Evolutionary conservation across 345 rosid genomes (phyloP).

Genomic region (Eutrema heterophyllum): DNA sequence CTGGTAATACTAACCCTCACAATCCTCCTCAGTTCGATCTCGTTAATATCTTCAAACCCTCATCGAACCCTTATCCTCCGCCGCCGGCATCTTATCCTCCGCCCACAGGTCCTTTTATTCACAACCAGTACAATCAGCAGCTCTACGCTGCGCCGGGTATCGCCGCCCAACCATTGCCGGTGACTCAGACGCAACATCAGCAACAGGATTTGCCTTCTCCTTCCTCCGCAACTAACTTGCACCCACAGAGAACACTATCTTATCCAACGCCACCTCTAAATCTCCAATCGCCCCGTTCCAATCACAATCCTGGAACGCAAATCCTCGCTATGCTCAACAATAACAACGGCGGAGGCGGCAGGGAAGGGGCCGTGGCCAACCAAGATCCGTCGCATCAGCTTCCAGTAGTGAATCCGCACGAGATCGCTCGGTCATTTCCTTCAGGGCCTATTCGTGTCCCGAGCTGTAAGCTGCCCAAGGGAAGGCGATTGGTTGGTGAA

Average conservation of each 20-base stretch:
- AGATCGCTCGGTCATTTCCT: slow-evolving; percentile 27
- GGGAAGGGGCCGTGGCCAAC: slow-evolving; percentile 4
- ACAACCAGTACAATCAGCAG: slow-evolving; percentile 43
- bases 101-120: slow-evolving; percentile 44
- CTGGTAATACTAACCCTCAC: slow-evolving; percentile 40
- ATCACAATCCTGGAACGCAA: slow-evolving; percentile 55
- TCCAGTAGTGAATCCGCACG: slow-evolving; percentile 26
- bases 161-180: slow-evolving; percentile 15
- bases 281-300: slow-evolving; percentile 32
- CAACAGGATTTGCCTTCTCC: slow-evolving; percentile 18
- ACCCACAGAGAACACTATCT: slow-evolving; percentile 33
- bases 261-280: slow-evolving; percentile 38
- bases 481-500: slow-evolving; percentile 55
- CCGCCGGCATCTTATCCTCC: slow-evolving; percentile 59
- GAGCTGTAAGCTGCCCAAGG: slow-evolving; percentile 53
- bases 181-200: neutral
- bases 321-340: slow-evolving; percentile 62
- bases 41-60: slow-evolving; percentile 40
- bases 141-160: slow-evolving; percentile 35
- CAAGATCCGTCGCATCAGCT: slow-evolving; percentile 30
- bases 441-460: slow-evolving; percentile 44
- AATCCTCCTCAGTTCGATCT: slow-evolving; percentile 38
- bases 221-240: slow-evolving; percentile 33
- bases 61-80: slow-evolving; percentile 36
- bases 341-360: slow-evolving; percentile 16